A percentile compares a stretch with the other conserved stretches of the same genome.
These are phyloP conservation scores for Amesomyces nigricolor DNA, from an alignment of 2,329 filamentous ascomycete genomes.

Conservation along the genomic window DNA sequence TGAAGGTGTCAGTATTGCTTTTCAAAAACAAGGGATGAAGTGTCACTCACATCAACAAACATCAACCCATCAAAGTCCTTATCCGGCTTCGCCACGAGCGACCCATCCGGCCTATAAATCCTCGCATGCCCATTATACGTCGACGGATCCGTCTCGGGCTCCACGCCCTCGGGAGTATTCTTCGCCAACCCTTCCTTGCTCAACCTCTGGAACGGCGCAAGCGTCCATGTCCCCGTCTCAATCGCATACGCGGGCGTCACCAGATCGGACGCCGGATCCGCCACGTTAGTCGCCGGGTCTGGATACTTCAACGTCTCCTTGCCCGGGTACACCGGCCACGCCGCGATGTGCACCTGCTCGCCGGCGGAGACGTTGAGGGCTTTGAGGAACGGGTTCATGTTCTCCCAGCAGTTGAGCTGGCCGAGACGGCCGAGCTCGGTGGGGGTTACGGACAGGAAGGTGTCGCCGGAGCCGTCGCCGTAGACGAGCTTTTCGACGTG, in stretches of 20 bases:
- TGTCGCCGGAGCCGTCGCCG: slow-evolving; percentile 39
- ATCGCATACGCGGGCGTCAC: slow-evolving; percentile 46
- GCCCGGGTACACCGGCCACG: slow-evolving; percentile 37
- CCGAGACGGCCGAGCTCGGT: slow-evolving; percentile 35
- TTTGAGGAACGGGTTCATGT: slow-evolving; percentile 45
- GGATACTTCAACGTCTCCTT: no score
- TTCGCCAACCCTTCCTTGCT: slow-evolving; percentile 39
- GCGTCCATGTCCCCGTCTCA: slow-evolving; percentile 50
- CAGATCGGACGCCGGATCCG: slow-evolving; percentile 27
- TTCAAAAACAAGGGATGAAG: no score
- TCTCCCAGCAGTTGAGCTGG: slow-evolving; percentile 43
- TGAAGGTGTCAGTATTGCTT: no score
- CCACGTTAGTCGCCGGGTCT: slow-evolving; percentile 6
- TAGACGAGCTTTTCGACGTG: slow-evolving; percentile 49
- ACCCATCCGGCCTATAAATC: slow-evolving; percentile 24
- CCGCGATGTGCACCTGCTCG: slow-evolving; percentile 43
- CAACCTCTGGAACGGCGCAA: slow-evolving; percentile 41
- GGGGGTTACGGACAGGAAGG: slow-evolving; percentile 37
- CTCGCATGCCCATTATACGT: slow-evolving; percentile 33
- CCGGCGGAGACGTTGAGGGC: slow-evolving; percentile 40
- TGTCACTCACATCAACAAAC: slow-evolving; percentile 28
- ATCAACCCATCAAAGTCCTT: slow-evolving; percentile 32
- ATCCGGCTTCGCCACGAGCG: slow-evolving; percentile 18
- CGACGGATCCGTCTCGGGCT: no score
- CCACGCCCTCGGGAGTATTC: no score